Evolutionary conservation across 2,329 filamentous ascomycete species (phyloP), one percentile per base, ranked within the genome.

Genomic region (Aspergillus terreus): DNA sequence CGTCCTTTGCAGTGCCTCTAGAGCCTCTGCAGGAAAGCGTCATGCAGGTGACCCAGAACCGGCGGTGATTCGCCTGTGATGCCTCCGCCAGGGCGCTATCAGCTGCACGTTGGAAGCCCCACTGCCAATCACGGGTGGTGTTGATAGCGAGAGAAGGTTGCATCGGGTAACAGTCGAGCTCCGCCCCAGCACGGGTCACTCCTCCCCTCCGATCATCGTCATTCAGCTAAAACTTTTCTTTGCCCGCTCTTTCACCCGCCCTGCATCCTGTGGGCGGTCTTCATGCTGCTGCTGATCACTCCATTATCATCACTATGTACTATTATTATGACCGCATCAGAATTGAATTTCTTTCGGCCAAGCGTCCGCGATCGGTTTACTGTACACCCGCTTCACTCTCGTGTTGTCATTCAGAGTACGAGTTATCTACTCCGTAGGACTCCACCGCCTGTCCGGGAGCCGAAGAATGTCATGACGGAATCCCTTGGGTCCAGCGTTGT

Each of bases 11-110:
- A 36, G 33, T 36, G 53, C 47, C 33, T 45, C 54, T 57, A 53
- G 51, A 52, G 54, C 53, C 47, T 54, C 47, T 52, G 33, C 35
- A 53, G 56, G 53, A 55, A 60, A 59, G 59, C 52, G 59, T 47
- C 42, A 54, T 62, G 59, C 57, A 58, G 56, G 52, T 55, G 56
- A 50, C 51, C 49, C 21, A 48, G 48, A 33, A 30, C 12, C 12
- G 14, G 12, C 49, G 49, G 43, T 60, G 56, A 62, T 62, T 61
- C 44, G 59, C 33, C 47, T 52, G 45, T 46, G 43, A 45, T 21
- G 36, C 52, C 50, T 53, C 56, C 54, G 46, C 56, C 43, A 51
- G 56, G 55, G 50, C 58, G 54, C 59, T 58, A 62, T 62, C 60
- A 56, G 54, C 60, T 62, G 60, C 60, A 59, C 58, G 52, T 49